Evolutionary conservation across 2,329 filamentous ascomycete species (phyloP).

Genomic region (Plenodomus tracheiphilus): DNA sequence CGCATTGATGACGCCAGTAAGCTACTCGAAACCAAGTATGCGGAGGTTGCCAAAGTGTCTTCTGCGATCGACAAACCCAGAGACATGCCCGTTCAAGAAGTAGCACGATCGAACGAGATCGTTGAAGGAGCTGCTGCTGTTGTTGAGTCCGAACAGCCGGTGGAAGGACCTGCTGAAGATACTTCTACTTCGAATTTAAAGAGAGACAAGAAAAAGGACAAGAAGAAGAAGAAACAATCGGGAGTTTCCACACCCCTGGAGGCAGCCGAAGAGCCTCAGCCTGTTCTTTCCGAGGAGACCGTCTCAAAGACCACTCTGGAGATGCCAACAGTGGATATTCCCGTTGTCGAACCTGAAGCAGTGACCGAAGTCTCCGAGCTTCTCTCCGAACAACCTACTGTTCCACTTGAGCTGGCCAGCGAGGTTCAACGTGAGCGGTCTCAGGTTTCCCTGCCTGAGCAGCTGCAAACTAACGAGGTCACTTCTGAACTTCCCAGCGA

Average conservation of each 20-base stretch:
- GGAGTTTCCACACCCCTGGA: constrained; percentile 6
- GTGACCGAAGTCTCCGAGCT: constrained; percentile 2
- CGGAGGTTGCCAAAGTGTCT: background rate
- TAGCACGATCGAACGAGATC: background rate
- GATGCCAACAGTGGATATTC: background rate
- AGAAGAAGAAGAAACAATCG: constrained; percentile 32
- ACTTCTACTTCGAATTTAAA: constrained; percentile 3
- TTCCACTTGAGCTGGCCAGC: background rate
- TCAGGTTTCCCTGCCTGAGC: background rate
- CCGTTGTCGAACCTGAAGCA: background rate
- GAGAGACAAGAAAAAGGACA: constrained; percentile 35
- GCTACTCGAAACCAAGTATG: background rate
- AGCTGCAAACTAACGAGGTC: background rate
- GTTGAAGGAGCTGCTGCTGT: background rate
- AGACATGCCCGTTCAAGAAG: constrained; percentile 5
- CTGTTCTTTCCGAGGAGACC: constrained; percentile 2
- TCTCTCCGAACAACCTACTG: background rate
- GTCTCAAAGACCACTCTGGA: background rate
- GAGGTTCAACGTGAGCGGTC: background rate
- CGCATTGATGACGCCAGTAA: background rate
- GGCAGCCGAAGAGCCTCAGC: constrained; percentile 2
- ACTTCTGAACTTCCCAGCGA: constrained; percentile 16
- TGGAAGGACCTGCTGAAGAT: background rate
- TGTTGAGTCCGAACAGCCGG: background rate
- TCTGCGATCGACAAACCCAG: background rate